Evolutionary conservation across 331 rosid species (phyloP).

Genomic region (Pyracantha coccinea): DNA sequence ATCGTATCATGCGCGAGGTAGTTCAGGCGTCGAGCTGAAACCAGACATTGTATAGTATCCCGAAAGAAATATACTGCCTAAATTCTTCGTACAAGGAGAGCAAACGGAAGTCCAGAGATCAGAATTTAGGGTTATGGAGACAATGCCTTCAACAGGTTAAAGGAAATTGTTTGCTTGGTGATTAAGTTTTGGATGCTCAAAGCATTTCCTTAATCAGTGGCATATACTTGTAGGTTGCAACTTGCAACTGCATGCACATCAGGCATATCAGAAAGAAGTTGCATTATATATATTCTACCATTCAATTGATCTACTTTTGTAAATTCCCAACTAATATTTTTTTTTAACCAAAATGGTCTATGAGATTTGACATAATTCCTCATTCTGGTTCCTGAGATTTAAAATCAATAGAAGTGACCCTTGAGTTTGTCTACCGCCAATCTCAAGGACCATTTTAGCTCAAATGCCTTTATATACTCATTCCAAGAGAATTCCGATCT

Average conservation of each 20-base stretch:
- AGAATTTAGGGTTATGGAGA: constrained; percentile 2
- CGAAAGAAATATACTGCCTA: background rate
- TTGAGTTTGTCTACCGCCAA: no score
- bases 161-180: background rate
- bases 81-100: constrained; percentile 15
- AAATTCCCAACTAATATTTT: background rate
- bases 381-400: no score
- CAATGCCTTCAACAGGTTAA: constrained; percentile 12
- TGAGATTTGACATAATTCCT: no score
- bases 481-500: background rate
- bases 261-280: background rate
- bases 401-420: no score
- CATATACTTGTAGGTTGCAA: background rate
- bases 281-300: background rate
- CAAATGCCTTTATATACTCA: background rate
- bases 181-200: constrained; percentile 15
- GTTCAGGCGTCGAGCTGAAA: constrained; percentile 11
- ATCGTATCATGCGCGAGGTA: constrained; percentile 52
- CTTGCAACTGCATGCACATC: background rate
- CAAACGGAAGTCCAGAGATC: background rate
- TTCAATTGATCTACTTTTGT: background rate
- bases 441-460: no score
- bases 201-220: background rate
- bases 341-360: no score
- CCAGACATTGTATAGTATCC: background rate